Base-by-base conservation (phyloP, 768 basidiomycete species). In the Tricholoma hemisulphureum region DNA sequence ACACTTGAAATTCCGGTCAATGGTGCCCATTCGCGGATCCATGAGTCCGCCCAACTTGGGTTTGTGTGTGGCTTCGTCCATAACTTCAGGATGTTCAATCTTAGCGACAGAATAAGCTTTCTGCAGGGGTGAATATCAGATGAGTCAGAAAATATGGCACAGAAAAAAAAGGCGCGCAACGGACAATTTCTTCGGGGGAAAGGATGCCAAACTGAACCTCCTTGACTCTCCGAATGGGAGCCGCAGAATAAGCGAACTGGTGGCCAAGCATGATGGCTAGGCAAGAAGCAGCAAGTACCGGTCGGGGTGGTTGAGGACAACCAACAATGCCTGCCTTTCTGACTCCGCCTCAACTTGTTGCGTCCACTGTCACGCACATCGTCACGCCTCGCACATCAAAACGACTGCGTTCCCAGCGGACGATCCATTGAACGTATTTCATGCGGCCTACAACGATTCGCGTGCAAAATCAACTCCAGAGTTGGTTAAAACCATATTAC, bases 151-250 rank as follows among this genome's bases (percentile, higher is more conserved):
- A 32, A 37, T 8, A 45, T 51, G 57, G 18, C 26, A 49, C 10
- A 35, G 55, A 50, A 46, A 51, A 61, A 65, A 62, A 56, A 14
- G 24, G 4, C 39, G 55, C 63, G 55, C 59, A 3, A 84, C 88
- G 71, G 69, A 98, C 95, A 69, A 98, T 98, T 82, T 98, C 97
- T 76, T 98, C 97, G 9, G 97, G 97, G 31, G 95, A 95, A 66
- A 99, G 87, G 66, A 99, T 94, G 67, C 96, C 95, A 80, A 98
- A 98, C 74, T 98, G 95, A 61, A 98, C 95, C 78, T 98, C 95
- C 79, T 88, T 91, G 67, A 98, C 92, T 77, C 93, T 93, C 76
- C 92, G 89, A 75, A 96, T 83, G 28, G 96, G 96, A 54, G 95
- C 95, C 68, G 92, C 87, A 24, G 95, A 97, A 74, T 84, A 91